Conservation (phyloP, 2,329 filamentous ascomycete genomes). For the Scopulariopsis brevicaulis region DNA sequence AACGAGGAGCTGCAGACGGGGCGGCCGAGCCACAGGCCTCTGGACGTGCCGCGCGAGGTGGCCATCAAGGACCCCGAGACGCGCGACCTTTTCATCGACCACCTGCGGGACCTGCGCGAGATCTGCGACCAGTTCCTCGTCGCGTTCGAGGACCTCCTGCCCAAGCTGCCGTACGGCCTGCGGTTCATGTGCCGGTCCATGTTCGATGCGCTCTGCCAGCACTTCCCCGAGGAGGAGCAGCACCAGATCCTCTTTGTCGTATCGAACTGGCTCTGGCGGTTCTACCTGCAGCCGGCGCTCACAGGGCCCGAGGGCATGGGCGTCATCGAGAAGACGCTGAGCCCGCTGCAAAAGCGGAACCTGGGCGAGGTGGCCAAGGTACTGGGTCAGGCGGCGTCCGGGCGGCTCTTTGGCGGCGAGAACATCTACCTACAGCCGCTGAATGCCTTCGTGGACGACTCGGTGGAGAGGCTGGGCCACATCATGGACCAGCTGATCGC, state of each 20-base stretch:
- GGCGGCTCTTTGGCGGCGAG: conserved; percentile 81
- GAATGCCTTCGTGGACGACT: conserved; percentile 82
- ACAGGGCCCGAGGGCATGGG: conserved; percentile 87
- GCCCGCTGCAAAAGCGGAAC: conserved; percentile 87
- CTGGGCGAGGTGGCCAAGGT: conserved; percentile 86
- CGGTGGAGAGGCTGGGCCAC: conserved; percentile 65
- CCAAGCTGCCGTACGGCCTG: conserved; percentile 86
- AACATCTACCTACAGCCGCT: conserved; percentile 93
- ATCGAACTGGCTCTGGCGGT: conserved; percentile 87
- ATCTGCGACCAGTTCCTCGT: conserved; percentile 86
- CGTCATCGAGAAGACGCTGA: conserved; percentile 79
- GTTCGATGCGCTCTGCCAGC: conserved; percentile 64
- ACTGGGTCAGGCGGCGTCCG: conserved; percentile 77
- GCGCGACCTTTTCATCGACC: conserved; percentile 82
- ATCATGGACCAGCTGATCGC: conserved; percentile 71
- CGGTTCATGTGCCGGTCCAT: conserved; percentile 81
- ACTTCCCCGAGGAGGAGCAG: conserved; percentile 71
- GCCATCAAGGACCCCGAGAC: conserved; percentile 96
- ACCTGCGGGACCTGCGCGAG: conserved; percentile 85
- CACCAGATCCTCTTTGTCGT: conserved; percentile 72
- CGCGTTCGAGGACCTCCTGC: conserved; percentile 69
- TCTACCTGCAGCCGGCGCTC: conserved; percentile 83
- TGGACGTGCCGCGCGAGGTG: conserved; percentile 80
- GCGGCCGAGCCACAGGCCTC: conserved; percentile 64
- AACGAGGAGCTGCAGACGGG: conserved; percentile 95